Conservation (phyloP, 768 basidiomycete genomes). For the Gymnopilus junonius region DNA sequence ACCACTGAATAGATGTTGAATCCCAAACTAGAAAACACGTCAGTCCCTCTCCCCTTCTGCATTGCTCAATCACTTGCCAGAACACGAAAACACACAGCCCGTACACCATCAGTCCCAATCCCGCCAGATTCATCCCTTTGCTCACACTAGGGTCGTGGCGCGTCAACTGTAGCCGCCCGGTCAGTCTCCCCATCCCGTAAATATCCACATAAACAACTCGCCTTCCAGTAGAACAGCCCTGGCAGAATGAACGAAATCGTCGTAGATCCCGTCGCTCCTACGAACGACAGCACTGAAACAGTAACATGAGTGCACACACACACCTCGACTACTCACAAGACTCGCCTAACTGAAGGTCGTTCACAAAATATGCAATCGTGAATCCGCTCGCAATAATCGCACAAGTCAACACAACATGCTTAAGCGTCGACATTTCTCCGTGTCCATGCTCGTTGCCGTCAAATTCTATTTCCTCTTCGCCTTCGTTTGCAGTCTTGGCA, state of each 20-base stretch:
- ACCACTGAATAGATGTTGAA: constrained; percentile 79
- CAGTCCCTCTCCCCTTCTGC: constrained; percentile 8
- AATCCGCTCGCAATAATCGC: constrained; percentile 70
- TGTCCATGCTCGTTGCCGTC: constrained; percentile 51
- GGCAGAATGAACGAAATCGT: constrained; percentile 97
- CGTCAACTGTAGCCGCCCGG: constrained; percentile 55
- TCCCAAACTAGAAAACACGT: constrained; percentile 55
- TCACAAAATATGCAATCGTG: constrained; percentile 75
- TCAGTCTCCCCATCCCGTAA: constrained; percentile 2
- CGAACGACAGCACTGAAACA: constrained; percentile 84
- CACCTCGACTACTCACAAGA: neutral
- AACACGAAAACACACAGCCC: constrained; percentile 83
- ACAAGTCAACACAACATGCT: constrained; percentile 72
- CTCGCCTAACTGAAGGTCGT: constrained; percentile 78
- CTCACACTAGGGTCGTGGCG: constrained; percentile 62
- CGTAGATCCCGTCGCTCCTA: constrained; percentile 95
- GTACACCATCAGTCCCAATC: constrained; percentile 73
- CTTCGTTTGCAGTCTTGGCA: constrained; percentile 42
- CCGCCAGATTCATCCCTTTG: constrained; percentile 55
- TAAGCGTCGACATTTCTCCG: constrained; percentile 66
- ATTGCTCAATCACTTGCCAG: constrained; percentile 62
- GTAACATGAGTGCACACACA: constrained; percentile 1
- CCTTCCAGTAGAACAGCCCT: constrained; percentile 93
- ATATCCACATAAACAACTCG: constrained; percentile 31
- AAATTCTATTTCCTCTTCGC: constrained; percentile 49